A percentile compares a stretch with the other conserved stretches of the same genome.
phyloP scores from a whole-genome alignment of 164 flowering plant genomes.

The Brasenia schreberi region DNA sequence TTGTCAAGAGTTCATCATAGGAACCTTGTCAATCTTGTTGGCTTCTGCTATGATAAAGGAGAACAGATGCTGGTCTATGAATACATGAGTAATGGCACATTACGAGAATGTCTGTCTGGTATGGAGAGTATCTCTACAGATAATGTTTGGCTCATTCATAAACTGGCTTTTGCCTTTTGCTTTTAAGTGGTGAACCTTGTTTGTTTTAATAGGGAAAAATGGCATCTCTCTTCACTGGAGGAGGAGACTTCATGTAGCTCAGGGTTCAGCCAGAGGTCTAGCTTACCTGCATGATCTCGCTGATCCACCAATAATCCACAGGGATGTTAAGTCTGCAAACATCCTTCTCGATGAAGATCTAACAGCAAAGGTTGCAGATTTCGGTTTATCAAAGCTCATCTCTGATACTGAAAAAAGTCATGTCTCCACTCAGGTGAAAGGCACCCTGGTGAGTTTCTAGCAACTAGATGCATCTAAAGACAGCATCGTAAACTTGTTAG shows the following conservation, averaged over 20 bases:
- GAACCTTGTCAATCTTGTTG: constrained; percentile 55
- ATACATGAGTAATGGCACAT: constrained; percentile 50
- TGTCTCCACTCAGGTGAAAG: constrained; percentile 33
- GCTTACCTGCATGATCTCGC: constrained; percentile 34
- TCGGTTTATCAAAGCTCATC: constrained; percentile 28
- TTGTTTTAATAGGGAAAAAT: constrained; percentile 38
- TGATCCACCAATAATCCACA: constrained; percentile 31
- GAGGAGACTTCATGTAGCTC: constrained; percentile 23
- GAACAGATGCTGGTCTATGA: constrained; percentile 70
- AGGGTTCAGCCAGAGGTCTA: constrained; percentile 32
- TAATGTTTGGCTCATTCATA: not conserved
- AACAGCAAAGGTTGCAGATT: constrained; percentile 32
- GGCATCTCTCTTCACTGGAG: constrained; percentile 26
- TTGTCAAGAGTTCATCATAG: constrained; percentile 74
- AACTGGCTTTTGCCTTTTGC: not conserved
- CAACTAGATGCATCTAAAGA: not conserved
- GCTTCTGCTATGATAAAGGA: constrained; percentile 67
- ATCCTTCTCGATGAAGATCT: constrained; percentile 27
- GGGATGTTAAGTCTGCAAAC: constrained; percentile 30
- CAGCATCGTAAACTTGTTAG: no score
- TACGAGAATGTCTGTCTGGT: constrained; percentile 52
- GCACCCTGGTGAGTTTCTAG: constrained; percentile 24
- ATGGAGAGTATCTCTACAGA: not conserved
- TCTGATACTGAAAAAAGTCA: constrained; percentile 15
- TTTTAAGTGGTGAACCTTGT: constrained; percentile 16